Evolutionary conservation across 2,329 filamentous ascomycete genomes (phyloP), one percentile per base, ranked within the genome.

Genomic region (Beauveria medogensis): DNA sequence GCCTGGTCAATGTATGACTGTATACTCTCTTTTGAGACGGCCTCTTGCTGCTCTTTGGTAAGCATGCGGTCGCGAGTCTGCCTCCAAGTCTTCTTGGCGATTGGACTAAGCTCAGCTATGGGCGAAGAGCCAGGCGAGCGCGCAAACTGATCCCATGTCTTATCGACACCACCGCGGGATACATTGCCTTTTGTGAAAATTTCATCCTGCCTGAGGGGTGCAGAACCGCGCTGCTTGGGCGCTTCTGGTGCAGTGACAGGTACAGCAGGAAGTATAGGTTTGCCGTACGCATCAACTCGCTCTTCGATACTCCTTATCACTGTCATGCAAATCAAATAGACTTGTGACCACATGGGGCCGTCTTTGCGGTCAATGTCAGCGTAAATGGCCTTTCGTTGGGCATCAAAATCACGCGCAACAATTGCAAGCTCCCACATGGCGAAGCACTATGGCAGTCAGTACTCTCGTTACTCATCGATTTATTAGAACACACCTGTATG

Each of bases 341-440:
- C 81, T 67, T 96, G 91, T 9, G 86, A 85, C 90, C 91, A 96
- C 65, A 90, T 87, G 1, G 90, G 82, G 0, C 89, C 91, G 50
- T 88, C 89, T 59, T 85, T 84, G 63, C 92, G 88, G 66, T 96
- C 91, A 63, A 96, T 90, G 67, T 97, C 93, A 62, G 87, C 85
- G 73, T 90, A 97, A 60, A 97, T 91, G 22, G 85, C 84, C 72
- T 88, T 90, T 57, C 93, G 84, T 40, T 92, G 86, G n/a, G 85
- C 81, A 18, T 87, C 81, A 64, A 89, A 92, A 59, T 85, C 82
- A 61, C 88, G 83, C 43, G 90, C 87, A 66, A 97, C 96, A 60
- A 90, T 81, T 34, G 86, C 85, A 30, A 97, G 78, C 70, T 97
- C 93, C 92, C 92, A 96, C 73, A 96, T 89, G 18, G 93, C 92